A percentile compares a stretch with the other conserved stretches of the same genome.
Evolutionary conservation across 2,329 filamentous ascomycete genomes (phyloP).

Genomic region (Alternaria ethzedia): DNA sequence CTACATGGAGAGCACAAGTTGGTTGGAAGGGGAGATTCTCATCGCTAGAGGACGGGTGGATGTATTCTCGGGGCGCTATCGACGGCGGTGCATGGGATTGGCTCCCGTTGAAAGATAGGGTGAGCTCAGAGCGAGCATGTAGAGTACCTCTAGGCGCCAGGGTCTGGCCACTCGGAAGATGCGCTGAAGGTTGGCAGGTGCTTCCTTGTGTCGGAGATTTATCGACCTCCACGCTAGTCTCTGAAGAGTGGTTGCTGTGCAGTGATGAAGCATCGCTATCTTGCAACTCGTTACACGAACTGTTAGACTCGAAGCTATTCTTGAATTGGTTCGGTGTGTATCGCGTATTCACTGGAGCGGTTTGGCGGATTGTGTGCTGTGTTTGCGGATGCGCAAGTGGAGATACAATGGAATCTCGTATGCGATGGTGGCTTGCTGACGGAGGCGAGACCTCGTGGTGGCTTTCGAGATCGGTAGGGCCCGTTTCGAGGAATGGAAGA

Average conservation of each 20-base stretch:
- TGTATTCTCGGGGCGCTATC: conserved; percentile 32
- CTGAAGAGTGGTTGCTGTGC: conserved; percentile 49
- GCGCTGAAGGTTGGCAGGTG: conserved; percentile 25
- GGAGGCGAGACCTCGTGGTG: conserved; percentile 42
- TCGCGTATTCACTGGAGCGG: not conserved
- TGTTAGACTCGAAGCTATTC: conserved; percentile 25
- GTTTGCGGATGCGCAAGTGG: conserved; percentile 30
- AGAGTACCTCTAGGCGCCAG: conserved; percentile 36
- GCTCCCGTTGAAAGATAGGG: conserved; percentile 14
- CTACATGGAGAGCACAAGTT: conserved; percentile 29
- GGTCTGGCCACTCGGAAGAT: conserved; percentile 18
- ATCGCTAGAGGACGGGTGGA: conserved; percentile 29
- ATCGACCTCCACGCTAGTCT: conserved; percentile 48
- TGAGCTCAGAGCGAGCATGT: conserved; percentile 17
- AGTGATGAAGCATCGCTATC: conserved; percentile 48
- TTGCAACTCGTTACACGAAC: conserved; percentile 45
- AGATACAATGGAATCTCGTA: conserved; percentile 41
- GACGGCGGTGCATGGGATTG: conserved; percentile 21
- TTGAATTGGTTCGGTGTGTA: conserved; percentile 17
- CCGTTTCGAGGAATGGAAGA: conserved; percentile 35
- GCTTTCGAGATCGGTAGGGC: conserved; percentile 25
- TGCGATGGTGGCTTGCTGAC: conserved; percentile 28
- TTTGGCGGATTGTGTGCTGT: conserved; percentile 22
- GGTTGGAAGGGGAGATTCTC: conserved; percentile 31
- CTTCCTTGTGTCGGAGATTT: conserved; percentile 17